Conservation (phyloP, 371 early-diverging fungal species). For the Mortierella sp. region DNA sequence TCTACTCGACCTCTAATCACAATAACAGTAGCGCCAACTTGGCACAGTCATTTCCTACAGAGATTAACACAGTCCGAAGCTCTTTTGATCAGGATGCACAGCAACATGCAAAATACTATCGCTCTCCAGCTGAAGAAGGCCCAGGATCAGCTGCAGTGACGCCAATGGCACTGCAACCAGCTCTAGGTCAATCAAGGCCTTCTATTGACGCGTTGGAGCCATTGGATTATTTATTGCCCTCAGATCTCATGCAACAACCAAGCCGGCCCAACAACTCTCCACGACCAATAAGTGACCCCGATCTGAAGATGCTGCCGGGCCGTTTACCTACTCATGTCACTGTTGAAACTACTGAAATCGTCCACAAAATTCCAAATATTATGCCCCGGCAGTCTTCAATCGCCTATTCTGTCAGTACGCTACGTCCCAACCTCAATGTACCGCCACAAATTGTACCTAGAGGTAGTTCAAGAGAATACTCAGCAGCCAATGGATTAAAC, state of each 20-base stretch:
- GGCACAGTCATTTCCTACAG: conserved; percentile 9
- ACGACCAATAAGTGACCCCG: conserved; percentile 43
- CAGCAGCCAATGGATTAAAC: conserved; percentile 60
- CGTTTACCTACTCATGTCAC: conserved; percentile 29
- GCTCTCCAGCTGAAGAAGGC: conserved; percentile 34
- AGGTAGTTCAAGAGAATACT: conserved; percentile 60
- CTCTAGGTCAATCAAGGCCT: conserved; percentile 19
- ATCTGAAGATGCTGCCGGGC: conserved; percentile 20
- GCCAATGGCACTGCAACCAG: conserved; percentile 35
- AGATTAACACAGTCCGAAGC: conserved; percentile 24
- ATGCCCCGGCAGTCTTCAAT: conserved; percentile 57
- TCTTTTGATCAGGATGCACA: conserved; percentile 39
- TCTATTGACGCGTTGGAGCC: conserved; percentile 40
- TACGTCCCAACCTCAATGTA: conserved; percentile 50
- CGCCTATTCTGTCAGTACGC: conserved; percentile 45
- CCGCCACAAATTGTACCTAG: conserved; percentile 52
- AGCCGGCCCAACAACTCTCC: conserved; percentile 22
- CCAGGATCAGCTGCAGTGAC: conserved; percentile 30
- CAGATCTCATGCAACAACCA: conserved; percentile 9
- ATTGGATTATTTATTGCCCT: not conserved
- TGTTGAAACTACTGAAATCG: conserved; percentile 30
- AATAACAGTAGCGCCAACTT: conserved; percentile 24
- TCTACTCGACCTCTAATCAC: conserved; percentile 15
- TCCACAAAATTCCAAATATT: conserved; percentile 45
- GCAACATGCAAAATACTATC: not conserved